phyloP scores from a whole-genome alignment of 345 rosid genomes.

The Clarkia xantiana region DNA sequence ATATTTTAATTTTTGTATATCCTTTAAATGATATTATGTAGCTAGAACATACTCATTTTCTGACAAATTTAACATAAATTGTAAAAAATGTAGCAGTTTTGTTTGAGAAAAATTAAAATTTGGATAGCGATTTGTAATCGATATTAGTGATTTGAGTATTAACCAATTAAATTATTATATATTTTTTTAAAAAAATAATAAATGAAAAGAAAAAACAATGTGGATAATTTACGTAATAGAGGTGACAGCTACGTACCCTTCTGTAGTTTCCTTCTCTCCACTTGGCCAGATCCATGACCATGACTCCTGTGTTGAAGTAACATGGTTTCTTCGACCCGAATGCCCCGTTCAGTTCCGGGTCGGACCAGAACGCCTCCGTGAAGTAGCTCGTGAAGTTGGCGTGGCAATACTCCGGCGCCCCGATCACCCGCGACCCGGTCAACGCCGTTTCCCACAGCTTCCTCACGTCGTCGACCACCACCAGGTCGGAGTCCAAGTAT shows the following conservation, averaged over 20 bases:
- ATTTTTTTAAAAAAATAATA: too few relatives aligned
- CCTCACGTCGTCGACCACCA: conserved; percentile 62
- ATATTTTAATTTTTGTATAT: too few relatives aligned
- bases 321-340: conserved; percentile 46
- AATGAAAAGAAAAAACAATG: too few relatives aligned
- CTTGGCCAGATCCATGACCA: conserved; percentile 67
- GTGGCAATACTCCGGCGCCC: conserved; percentile 86
- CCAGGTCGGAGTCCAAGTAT: conserved; percentile 74
- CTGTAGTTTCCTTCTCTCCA: conserved; percentile 53
- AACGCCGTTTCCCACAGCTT: conserved; percentile 53
- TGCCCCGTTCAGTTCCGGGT: conserved; percentile 39
- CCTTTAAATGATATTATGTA: too few relatives aligned
- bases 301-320: conserved; percentile 85
- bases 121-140: too few relatives aligned
- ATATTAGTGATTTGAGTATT: too few relatives aligned
- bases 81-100: too few relatives aligned
- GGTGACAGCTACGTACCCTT: background rate
- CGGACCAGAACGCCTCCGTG: conserved; percentile 65
- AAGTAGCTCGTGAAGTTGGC: conserved; percentile 75
- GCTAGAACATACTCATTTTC: too few relatives aligned
- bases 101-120: too few relatives aligned
- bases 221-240: too few relatives aligned
- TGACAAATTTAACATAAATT: too few relatives aligned
- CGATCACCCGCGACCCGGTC: conserved; percentile 40
- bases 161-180: too few relatives aligned